These are phyloP conservation scores for Aspergillus fructus DNA, from an alignment of 2,329 filamentous ascomycete genomes.

Conservation along the genomic window DNA sequence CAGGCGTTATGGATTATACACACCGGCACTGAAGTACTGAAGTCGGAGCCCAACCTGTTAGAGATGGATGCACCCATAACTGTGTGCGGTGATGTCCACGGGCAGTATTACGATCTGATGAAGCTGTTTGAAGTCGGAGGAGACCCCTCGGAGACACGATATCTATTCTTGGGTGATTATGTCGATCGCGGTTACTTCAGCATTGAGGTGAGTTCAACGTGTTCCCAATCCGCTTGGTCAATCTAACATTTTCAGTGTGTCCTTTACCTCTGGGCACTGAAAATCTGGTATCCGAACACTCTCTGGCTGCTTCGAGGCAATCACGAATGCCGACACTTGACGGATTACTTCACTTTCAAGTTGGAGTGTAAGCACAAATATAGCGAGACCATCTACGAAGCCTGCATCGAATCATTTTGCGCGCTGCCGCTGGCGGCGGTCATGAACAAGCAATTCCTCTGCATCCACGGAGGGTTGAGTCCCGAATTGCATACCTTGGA, in stretches of 20 bases:
- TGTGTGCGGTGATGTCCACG: slow-evolving; percentile 96
- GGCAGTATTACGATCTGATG: slow-evolving; percentile 99
- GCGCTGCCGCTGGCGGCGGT: slow-evolving; percentile 87
- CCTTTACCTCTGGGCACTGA: slow-evolving; percentile 93
- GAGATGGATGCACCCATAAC: slow-evolving; percentile 99
- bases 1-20: slow-evolving; percentile 95
- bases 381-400: slow-evolving; percentile 91
- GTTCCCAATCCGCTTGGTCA: background rate
- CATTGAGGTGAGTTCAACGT: slow-evolving; percentile 66
- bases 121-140: slow-evolving; percentile 98
- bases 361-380: slow-evolving; percentile 99
- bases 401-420: slow-evolving; percentile 98
- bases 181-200: slow-evolving; percentile 98
- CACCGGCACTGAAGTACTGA: slow-evolving; percentile 82
- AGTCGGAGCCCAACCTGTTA: slow-evolving; percentile 87
- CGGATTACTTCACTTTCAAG: slow-evolving; percentile 99
- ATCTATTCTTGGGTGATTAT: slow-evolving; percentile 96
- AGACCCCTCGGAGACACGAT: slow-evolving; percentile 92
- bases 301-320: slow-evolving; percentile 97
- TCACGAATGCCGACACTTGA: slow-evolving; percentile 97
- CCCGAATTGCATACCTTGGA: slow-evolving; percentile 95
- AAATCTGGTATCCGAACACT: slow-evolving; percentile 98
- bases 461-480: slow-evolving; percentile 94
- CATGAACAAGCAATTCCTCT: slow-evolving; percentile 99
- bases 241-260: slow-evolving; percentile 64